Conservation (phyloP, 768 basidiomycete genomes). For the Boletus subcaerulescens region DNA sequence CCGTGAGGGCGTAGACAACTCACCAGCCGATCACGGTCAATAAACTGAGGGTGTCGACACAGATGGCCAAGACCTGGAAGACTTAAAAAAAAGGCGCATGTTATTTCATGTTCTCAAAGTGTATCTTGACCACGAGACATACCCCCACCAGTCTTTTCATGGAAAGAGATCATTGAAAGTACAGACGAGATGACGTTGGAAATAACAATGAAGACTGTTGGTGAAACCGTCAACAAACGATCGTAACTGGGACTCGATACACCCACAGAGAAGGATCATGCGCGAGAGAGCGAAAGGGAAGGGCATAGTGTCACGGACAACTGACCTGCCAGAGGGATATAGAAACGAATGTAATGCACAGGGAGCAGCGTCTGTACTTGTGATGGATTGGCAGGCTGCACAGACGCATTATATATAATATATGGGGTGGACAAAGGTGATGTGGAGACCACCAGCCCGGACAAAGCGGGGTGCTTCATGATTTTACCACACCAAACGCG, state of each 20-base stretch:
- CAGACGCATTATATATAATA: conserved; percentile 14
- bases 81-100: conserved; percentile 3
- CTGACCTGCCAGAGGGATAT: neutral
- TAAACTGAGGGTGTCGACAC: conserved; percentile 10
- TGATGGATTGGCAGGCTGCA: neutral
- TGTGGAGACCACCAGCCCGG: conserved; percentile 3
- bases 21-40: conserved; percentile 19
- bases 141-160: conserved; percentile 24
- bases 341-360: conserved; percentile 6
- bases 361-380: neutral
- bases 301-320: conserved; percentile 28
- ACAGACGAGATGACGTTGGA: conserved; percentile 11
- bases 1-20: neutral
- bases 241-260: neutral
- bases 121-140: neutral
- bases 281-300: conserved; percentile 24
- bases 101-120: neutral
- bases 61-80: conserved; percentile 21
- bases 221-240: neutral
- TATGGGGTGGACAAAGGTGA: conserved; percentile 7
- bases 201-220: conserved; percentile 17
- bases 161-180: conserved; percentile 17
- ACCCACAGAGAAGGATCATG: conserved; percentile 20
- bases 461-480: conserved; percentile 1
- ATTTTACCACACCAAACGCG: too few relatives aligned